Evolutionary conservation across 768 basidiomycete species (phyloP).

Genomic region (Hericium coralloides): DNA sequence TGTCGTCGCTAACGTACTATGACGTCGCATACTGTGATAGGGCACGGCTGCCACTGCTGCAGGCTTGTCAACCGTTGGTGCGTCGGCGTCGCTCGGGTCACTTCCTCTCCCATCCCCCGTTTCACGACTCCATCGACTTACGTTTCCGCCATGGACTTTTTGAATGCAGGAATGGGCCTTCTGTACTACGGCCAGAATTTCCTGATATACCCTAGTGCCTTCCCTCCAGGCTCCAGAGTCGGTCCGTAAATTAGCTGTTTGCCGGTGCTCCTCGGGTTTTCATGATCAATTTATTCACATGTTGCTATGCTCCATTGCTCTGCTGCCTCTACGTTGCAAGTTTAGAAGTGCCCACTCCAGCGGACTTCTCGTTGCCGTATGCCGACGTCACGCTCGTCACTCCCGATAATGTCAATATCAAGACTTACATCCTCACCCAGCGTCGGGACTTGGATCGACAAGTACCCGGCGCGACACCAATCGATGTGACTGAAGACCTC

Average conservation of each 20-base stretch:
- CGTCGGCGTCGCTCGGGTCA: constrained; percentile 1
- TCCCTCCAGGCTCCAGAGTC: constrained; percentile 70
- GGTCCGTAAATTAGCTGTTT: constrained; percentile 31
- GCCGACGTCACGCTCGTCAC: constrained; percentile 67
- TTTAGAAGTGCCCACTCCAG: constrained; percentile 64
- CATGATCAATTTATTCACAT: background rate
- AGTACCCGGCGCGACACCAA: constrained; percentile 7
- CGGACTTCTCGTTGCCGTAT: constrained; percentile 63
- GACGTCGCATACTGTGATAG: constrained; percentile 11
- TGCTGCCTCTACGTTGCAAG: background rate
- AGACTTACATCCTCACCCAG: constrained; percentile 71
- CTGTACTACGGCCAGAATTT: constrained; percentile 83
- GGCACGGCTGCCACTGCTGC: constrained; percentile 29
- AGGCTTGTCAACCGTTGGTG: constrained; percentile 28
- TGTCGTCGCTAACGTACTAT: background rate
- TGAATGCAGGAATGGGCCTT: constrained; percentile 49
- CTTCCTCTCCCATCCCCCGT: background rate
- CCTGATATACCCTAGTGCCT: constrained; percentile 85
- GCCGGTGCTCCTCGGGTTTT: background rate
- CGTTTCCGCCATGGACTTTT: background rate
- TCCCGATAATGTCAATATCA: constrained; percentile 60
- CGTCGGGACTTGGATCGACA: constrained; percentile 34
- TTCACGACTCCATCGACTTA: constrained; percentile 4
- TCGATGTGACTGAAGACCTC: constrained; percentile 25
- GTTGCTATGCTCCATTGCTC: background rate